These are phyloP conservation scores for Mariannaea elegans DNA, from an alignment of 2,329 filamentous ascomycete species.

Conservation along the genomic window DNA sequence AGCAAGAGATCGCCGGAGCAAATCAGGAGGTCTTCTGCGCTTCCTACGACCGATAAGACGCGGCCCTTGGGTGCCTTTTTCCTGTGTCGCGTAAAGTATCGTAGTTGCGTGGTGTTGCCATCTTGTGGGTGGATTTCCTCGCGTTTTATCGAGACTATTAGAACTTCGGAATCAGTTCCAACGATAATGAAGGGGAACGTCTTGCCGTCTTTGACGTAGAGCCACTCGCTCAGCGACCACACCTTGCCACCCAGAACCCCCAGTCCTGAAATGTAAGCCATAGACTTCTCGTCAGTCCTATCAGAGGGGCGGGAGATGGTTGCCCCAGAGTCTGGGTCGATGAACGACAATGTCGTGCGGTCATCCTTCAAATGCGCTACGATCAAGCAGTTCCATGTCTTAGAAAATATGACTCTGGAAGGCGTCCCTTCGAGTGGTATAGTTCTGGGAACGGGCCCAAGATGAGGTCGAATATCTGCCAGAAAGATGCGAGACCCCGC, in stretches of 20 bases:
- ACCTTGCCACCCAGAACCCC: constrained; percentile 67
- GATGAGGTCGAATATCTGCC: constrained; percentile 57
- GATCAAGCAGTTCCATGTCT: constrained; percentile 60
- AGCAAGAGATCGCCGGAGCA: constrained; percentile 62
- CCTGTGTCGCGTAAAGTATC: constrained; percentile 64
- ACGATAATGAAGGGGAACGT: constrained; percentile 71
- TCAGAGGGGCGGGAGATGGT: constrained; percentile 59
- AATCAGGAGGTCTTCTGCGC: constrained; percentile 65
- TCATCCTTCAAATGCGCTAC: constrained; percentile 58
- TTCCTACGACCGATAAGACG: constrained; percentile 65
- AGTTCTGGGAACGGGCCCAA: constrained; percentile 59
- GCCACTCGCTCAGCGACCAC: constrained; percentile 71
- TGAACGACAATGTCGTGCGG: constrained; percentile 61
- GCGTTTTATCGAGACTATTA: constrained; percentile 62
- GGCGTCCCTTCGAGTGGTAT: constrained; percentile 60
- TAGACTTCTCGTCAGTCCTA: constrained; percentile 47
- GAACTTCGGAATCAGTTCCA: constrained; percentile 61
- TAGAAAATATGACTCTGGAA: constrained; percentile 63
- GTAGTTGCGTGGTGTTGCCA: constrained; percentile 43
- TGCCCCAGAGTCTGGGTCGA: constrained; percentile 64
- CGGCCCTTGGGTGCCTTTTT: constrained; percentile 56
- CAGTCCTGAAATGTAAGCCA: constrained; percentile 64
- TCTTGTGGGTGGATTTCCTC: constrained; percentile 25
- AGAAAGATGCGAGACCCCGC: constrained; percentile 61
- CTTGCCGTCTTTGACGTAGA: constrained; percentile 63